phyloP scores from a whole-genome alignment of 2,329 filamentous ascomycete genomes.

The Elsinoe arachidis region DNA sequence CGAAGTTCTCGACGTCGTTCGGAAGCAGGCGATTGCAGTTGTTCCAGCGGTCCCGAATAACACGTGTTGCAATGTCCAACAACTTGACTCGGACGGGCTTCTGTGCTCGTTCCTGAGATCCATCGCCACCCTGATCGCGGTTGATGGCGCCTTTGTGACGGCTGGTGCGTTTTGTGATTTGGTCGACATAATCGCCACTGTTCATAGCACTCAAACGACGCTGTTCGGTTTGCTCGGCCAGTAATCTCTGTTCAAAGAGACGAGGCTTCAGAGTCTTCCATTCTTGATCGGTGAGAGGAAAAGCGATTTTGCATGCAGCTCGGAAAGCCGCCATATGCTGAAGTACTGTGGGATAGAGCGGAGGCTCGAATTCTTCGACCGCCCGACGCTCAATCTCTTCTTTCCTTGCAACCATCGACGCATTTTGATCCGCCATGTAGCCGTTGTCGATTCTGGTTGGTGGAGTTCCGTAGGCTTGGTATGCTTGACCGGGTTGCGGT shows the following conservation, averaged over 20 bases:
- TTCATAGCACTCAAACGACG: constrained; percentile 39
- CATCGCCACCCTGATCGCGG: constrained; percentile 50
- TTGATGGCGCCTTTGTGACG: background rate
- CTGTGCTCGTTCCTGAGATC: constrained; percentile 64
- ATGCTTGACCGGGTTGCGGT: constrained; percentile 7
- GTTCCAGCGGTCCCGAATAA: constrained; percentile 58
- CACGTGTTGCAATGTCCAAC: constrained; percentile 58
- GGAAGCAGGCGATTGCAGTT: constrained; percentile 54
- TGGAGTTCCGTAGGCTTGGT: background rate
- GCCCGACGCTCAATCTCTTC: constrained; percentile 65
- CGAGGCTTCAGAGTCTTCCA: constrained; percentile 63
- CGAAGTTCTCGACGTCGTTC: constrained; percentile 59
- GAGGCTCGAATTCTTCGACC: constrained; percentile 52
- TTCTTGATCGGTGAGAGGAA: constrained; percentile 57
- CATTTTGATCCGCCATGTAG: constrained; percentile 43
- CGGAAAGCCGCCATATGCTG: constrained; percentile 65
- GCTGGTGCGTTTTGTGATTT: constrained; percentile 4
- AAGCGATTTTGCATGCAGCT: constrained; percentile 60
- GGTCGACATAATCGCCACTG: constrained; percentile 6
- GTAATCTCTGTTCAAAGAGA: constrained; percentile 55
- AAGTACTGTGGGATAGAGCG: constrained; percentile 53
- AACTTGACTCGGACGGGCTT: constrained; percentile 58
- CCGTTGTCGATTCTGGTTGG: constrained; percentile 43
- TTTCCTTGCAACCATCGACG: constrained; percentile 55
- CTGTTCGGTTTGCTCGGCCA: constrained; percentile 51